A percentile compares a stretch with the other conserved stretches of the same genome.
These are phyloP conservation scores for Drechslera avenae DNA, from an alignment of 2,329 filamentous ascomycete species.

Conservation along the genomic window DNA sequence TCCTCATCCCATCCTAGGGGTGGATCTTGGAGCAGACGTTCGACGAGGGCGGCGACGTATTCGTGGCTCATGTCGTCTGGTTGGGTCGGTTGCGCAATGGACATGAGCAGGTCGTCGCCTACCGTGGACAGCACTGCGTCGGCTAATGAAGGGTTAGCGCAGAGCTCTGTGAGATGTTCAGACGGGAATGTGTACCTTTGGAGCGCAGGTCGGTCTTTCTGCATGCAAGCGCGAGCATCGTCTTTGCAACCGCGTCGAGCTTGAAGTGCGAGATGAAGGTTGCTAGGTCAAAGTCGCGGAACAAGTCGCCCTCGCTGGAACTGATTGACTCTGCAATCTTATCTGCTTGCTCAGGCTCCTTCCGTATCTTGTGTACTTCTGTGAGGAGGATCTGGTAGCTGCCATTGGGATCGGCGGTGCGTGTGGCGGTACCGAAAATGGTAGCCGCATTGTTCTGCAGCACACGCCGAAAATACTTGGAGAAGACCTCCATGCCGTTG, in stretches of 20 bases:
- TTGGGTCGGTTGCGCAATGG: conserved; percentile 67
- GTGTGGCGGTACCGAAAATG: conserved; percentile 81
- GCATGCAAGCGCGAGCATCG: conserved; percentile 85
- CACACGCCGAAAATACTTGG: conserved; percentile 92
- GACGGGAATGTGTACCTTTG: conserved; percentile 69
- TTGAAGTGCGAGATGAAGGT: conserved; percentile 97
- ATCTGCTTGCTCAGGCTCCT: conserved; percentile 78
- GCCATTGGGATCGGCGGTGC: conserved; percentile 74
- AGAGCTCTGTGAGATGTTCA: conserved; percentile 3
- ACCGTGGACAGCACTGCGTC: conserved; percentile 88
- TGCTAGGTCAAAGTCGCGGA: conserved; percentile 94
- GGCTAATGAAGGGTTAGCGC: conserved; percentile 59
- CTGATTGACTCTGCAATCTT: conserved; percentile 96
- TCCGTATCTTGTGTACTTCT: conserved; percentile 85
- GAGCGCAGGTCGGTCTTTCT: conserved; percentile 82
- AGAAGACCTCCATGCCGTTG: conserved; percentile 98
- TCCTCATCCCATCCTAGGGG: conserved; percentile 83
- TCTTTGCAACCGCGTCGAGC: conserved; percentile 85
- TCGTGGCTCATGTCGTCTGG: conserved; percentile 69
- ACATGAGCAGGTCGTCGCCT: conserved; percentile 76
- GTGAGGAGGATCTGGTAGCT: conserved; percentile 81
- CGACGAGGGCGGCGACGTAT: conserved; percentile 79
- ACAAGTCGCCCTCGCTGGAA: conserved; percentile 86
- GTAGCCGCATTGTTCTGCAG: conserved; percentile 88
- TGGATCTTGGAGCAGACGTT: conserved; percentile 85